Base-by-base conservation (phyloP, 305 asterid species). In the Solanum hybrid region DNA sequence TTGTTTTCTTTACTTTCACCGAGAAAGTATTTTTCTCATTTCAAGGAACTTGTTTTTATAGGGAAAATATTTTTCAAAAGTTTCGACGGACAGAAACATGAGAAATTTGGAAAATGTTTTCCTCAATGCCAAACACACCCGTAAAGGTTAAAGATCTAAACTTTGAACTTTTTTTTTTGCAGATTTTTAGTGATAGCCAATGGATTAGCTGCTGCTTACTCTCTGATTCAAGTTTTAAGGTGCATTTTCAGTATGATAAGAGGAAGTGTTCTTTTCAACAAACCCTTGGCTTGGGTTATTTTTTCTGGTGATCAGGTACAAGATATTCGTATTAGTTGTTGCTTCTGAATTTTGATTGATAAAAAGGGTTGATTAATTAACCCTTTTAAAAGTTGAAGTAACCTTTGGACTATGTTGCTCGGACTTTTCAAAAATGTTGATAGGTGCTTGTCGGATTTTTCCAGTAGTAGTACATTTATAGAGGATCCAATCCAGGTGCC, bases 291-390 rank as follows among this genome's bases (percentile, higher is more conserved):
- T 90, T 97, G 98, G 99, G 96, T 92, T 91, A 95, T 97, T 88
- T 97, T 97, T 94, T 96, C 99, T 89, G 98, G 98, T 82, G 99
- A 97, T 91, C 99, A 97, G 98, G 99, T 95, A 88, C 91, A 69
- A 0, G 24, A 22, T 42, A 79, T 7, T 78, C 9, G 80, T 32
- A 38, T 37, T 79, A 38, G 86, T 24, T 5, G 34, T 27, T 10
- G 12, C 29, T 69, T 85, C 29, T n/a, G 14, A 71, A 10, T n/a
- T 75, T 38, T 72, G 40, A 10, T n/a, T 37, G 64, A 69, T 88
- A 26, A 60, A 40, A 24, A 14, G 0, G 14, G 24, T 16, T 76
- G 27, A 76, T 32, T n/a, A 35, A 3, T 60, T 60, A 60, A 60
- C 26, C 26, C 71, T 7, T 20, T 60, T 60, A 60, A 60, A 56